Percentiles rank a stretch among this genome's conserved stretches.
These are phyloP conservation scores for Collybia sordida DNA, from an alignment of 768 basidiomycete genomes.

Conservation along the genomic window DNA sequence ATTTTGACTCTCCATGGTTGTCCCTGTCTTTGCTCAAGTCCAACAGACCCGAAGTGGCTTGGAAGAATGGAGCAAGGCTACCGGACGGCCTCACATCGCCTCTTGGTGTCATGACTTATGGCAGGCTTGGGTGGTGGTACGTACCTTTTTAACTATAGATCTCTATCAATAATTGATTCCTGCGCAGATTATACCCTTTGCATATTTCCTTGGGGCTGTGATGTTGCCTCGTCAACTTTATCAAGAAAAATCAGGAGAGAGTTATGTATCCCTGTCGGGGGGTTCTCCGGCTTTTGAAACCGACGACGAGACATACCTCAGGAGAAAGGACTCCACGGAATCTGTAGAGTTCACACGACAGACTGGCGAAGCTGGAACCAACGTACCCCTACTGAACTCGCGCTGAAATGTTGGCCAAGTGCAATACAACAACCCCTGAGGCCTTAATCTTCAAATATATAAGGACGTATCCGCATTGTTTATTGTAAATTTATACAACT, in stretches of 20 bases:
- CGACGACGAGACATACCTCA: constrained; percentile 8
- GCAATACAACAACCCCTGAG: too few relatives aligned
- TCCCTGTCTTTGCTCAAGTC: background rate
- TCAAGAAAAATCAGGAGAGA: constrained; percentile 30
- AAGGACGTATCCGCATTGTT: too few relatives aligned
- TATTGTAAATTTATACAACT: too few relatives aligned
- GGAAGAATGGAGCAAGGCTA: constrained; percentile 39
- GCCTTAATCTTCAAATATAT: too few relatives aligned
- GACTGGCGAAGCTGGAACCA: constrained; percentile 17
- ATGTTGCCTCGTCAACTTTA: constrained; percentile 42
- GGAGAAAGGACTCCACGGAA: constrained; percentile 7
- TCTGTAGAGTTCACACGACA: constrained; percentile 1
- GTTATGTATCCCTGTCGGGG: constrained; percentile 24
- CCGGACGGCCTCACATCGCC: constrained; percentile 33
- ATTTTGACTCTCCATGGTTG: constrained; percentile 12
- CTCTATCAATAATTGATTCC: background rate
- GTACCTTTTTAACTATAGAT: constrained; percentile 14
- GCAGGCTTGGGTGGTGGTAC: constrained; percentile 46
- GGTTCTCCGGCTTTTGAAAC: constrained; percentile 15
- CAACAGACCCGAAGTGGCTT: constrained; percentile 42
- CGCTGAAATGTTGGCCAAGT: too few relatives aligned
- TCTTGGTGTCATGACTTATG: constrained; percentile 40
- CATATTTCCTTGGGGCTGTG: constrained; percentile 44
- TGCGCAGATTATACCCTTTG: constrained; percentile 37
- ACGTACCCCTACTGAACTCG: constrained; percentile 16